Evolutionary conservation across 179 eudicot species (phyloP).

Genomic region (Spinacia oleracea): DNA sequence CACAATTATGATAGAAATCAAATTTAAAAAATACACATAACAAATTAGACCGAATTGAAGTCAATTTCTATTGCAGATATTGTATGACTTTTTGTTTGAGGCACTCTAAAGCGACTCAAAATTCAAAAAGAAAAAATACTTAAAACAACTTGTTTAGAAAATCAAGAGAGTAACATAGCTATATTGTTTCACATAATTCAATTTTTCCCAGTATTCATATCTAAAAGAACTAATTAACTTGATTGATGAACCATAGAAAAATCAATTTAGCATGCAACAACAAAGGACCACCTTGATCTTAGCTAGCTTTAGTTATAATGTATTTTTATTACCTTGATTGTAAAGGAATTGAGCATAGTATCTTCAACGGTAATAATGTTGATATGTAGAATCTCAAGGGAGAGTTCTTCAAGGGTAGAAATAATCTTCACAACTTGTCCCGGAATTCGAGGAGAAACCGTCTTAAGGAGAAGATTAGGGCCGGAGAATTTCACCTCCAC

Average conservation of each 20-base stretch:
- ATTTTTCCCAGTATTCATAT: background rate
- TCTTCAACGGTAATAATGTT: conserved; percentile 68
- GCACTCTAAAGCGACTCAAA: no score
- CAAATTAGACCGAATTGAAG: no score
- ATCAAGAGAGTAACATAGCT: background rate
- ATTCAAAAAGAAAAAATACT: background rate
- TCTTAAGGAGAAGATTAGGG: conserved; percentile 67
- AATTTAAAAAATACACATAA: no score
- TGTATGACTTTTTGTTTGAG: no score
- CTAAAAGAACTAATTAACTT: background rate
- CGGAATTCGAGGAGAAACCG: conserved; percentile 60
- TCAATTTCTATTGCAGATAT: no score
- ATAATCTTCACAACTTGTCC: conserved; percentile 81
- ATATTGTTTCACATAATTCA: background rate
- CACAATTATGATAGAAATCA: no score
- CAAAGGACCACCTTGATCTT: background rate
- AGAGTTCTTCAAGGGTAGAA: conserved; percentile 60
- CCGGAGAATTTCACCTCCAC: conserved; percentile 93
- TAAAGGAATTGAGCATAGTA: conserved; percentile 74
- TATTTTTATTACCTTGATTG: conserved; percentile 81
- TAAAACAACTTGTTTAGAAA: background rate
- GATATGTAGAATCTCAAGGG: conserved; percentile 69
- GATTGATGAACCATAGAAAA: background rate
- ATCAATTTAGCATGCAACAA: background rate
- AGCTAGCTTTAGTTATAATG: background rate